phyloP scores from a whole-genome alignment of 768 basidiomycete species.

The Porpolomopsis calyptriformis region DNA sequence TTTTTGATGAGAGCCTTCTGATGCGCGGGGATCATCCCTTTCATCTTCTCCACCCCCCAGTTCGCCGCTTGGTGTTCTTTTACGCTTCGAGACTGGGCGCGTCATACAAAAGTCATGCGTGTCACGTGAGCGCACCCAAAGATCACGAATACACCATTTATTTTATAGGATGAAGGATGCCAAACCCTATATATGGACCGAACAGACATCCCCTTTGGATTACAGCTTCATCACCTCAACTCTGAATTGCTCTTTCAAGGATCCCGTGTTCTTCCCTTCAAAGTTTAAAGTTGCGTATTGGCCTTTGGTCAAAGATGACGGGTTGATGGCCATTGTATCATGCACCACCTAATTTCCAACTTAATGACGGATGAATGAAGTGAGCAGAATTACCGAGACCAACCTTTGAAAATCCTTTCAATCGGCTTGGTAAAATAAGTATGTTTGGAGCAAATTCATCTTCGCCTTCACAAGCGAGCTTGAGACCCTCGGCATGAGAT shows the following conservation, averaged over 20 bases:
- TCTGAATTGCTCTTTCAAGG: slow-evolving; percentile 25
- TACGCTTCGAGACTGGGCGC: too few relatives aligned
- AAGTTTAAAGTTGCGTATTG: slow-evolving; percentile 30
- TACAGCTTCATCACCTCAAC: slow-evolving; percentile 14
- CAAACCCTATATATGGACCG: too few relatives aligned
- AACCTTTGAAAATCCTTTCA: slow-evolving; percentile 89
- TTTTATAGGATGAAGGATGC: too few relatives aligned
- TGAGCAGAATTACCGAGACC: slow-evolving; percentile 3
- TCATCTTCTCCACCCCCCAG: too few relatives aligned
- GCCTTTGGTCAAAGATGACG: slow-evolving; percentile 61
- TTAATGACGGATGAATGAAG: neutral
- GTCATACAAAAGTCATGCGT: too few relatives aligned
- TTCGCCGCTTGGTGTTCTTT: too few relatives aligned
- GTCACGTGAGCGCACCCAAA: too few relatives aligned
- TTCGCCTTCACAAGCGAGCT: slow-evolving; percentile 26
- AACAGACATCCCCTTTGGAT: slow-evolving; percentile 1
- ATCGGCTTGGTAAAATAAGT: slow-evolving; percentile 73
- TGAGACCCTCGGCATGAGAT: slow-evolving; percentile 50
- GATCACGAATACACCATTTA: too few relatives aligned
- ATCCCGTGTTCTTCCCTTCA: slow-evolving; percentile 12
- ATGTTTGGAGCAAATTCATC: slow-evolving; percentile 64
- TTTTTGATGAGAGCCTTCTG: slow-evolving; percentile 11
- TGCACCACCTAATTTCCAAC: slow-evolving; percentile 52
- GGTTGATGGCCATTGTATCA: slow-evolving; percentile 72
- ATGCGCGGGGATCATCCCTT: too few relatives aligned